Percentiles rank a stretch among this genome's conserved stretches.
Evolutionary conservation across 768 basidiomycete genomes (phyloP).

Genomic region (Xerocomellus intermedius): DNA sequence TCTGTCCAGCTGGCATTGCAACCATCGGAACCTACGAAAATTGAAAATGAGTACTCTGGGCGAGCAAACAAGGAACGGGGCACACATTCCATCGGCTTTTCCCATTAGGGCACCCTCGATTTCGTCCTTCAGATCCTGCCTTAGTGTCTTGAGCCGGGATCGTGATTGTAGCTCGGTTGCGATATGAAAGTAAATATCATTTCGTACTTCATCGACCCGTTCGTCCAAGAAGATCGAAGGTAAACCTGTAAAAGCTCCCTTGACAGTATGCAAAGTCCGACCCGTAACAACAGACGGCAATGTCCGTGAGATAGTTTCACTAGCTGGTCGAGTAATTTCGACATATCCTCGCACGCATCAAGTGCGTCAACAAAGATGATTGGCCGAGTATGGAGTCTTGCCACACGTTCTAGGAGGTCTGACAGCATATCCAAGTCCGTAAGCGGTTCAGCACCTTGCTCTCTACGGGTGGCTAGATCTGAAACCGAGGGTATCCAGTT

Average conservation of each 20-base stretch:
- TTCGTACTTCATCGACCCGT: not conserved
- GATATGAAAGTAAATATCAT: too few species aligned
- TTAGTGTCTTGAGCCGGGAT: not conserved
- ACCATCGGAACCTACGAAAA: not conserved
- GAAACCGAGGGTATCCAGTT: not conserved
- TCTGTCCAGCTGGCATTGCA: not conserved
- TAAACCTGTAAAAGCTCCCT: not conserved
- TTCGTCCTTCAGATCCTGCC: not conserved
- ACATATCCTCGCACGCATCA: conserved; percentile 7
- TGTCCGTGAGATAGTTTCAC: not conserved
- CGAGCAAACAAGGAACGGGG: not conserved
- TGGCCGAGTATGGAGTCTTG: not conserved
- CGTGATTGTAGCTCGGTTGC: too few species aligned
- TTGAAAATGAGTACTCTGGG: too few species aligned
- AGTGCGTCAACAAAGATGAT: conserved; percentile 11
- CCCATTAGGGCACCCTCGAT: not conserved
- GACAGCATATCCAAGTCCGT: not conserved
- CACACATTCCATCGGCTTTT: not conserved
- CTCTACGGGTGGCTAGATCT: not conserved
- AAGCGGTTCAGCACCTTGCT: not conserved
- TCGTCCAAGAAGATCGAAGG: not conserved
- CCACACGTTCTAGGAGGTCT: not conserved
- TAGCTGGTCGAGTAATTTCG: not conserved
- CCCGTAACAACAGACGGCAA: conserved; percentile 7
- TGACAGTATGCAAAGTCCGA: not conserved